Conservation (phyloP, 495 filamentous ascomycete species). For the Parathielavia hyrcaniae region DNA sequence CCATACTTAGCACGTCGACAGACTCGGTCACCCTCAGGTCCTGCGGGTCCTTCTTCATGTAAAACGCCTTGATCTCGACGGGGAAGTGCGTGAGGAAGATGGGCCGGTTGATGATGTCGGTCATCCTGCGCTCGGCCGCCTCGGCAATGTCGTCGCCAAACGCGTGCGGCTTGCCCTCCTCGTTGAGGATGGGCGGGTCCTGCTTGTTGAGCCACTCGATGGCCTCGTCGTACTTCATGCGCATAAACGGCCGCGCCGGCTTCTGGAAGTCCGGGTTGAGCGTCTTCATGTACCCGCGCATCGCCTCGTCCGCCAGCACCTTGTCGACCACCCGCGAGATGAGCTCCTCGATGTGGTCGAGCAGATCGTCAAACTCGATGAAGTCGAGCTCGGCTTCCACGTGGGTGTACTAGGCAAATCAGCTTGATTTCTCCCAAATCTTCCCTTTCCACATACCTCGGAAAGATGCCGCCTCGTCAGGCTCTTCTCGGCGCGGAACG, state of each 20-base stretch:
- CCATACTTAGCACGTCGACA: conserved; percentile 71
- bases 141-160: conserved; percentile 99
- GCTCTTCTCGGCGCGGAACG: conserved; percentile 95
- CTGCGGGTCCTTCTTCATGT: conserved; percentile 87
- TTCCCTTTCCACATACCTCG: conserved; percentile 37
- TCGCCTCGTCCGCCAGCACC: conserved; percentile 63
- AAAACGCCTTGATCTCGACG: conserved; percentile 96
- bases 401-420: conserved; percentile 66
- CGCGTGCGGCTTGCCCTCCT: conserved; percentile 78
- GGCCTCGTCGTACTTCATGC: conserved; percentile 92
- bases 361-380: conserved; percentile 85
- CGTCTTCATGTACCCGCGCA: conserved; percentile 61
- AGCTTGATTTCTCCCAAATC: neutral
- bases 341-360: conserved; percentile 81
- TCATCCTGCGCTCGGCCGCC: conserved; percentile 95
- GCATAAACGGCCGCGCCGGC: conserved; percentile 79
- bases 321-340: conserved; percentile 82
- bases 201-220: conserved; percentile 89
- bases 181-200: conserved; percentile 72
- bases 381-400: conserved; percentile 96
- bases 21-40: conserved; percentile 91
- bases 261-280: conserved; percentile 85
- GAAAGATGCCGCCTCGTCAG: conserved; percentile 90
- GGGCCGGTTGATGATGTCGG: conserved; percentile 86
- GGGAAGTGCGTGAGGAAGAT: conserved; percentile 98